A percentile compares a stretch with the other conserved stretches of the same genome.
Conservation (phyloP, 2,329 filamentous ascomycete genomes). For the Colletotrichum sp. region DNA sequence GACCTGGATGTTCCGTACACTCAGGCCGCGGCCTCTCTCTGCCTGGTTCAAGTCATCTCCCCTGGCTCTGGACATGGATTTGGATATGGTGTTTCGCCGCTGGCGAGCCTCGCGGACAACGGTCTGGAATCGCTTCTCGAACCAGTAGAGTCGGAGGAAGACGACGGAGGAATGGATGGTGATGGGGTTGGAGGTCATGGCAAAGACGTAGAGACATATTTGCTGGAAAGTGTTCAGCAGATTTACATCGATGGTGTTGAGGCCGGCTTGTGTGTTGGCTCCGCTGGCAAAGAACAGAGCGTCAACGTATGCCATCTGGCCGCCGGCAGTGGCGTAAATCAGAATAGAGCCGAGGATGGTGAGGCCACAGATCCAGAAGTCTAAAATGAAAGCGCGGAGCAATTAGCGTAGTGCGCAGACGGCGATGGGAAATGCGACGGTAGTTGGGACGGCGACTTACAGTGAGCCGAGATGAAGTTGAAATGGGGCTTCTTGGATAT, state of each 20-base stretch:
- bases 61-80: constrained; percentile 60
- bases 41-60: constrained; percentile 47
- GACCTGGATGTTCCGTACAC: constrained; percentile 69
- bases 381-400: constrained; percentile 39
- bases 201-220: constrained; percentile 71
- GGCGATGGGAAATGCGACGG: background rate
- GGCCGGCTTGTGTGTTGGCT: constrained; percentile 86
- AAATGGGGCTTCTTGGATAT: constrained; percentile 69
- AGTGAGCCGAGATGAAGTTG: constrained; percentile 84
- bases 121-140: constrained; percentile 92
- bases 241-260: constrained; percentile 82
- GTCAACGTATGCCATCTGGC: constrained; percentile 78
- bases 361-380: constrained; percentile 81
- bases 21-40: constrained; percentile 54
- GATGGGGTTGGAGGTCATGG: constrained; percentile 82
- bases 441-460: constrained; percentile 49
- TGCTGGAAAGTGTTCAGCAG: constrained; percentile 74
- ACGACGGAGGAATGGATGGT: constrained; percentile 86
- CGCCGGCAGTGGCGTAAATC: constrained; percentile 65
- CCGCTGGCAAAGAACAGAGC: constrained; percentile 88
- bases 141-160: constrained; percentile 94
- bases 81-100: constrained; percentile 67
- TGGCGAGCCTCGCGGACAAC: constrained; percentile 76
- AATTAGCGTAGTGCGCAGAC: constrained; percentile 8
- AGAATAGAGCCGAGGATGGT: constrained; percentile 78